Conservation (phyloP, 306 rosid species). For the Pterocarpus macrocarpus region DNA sequence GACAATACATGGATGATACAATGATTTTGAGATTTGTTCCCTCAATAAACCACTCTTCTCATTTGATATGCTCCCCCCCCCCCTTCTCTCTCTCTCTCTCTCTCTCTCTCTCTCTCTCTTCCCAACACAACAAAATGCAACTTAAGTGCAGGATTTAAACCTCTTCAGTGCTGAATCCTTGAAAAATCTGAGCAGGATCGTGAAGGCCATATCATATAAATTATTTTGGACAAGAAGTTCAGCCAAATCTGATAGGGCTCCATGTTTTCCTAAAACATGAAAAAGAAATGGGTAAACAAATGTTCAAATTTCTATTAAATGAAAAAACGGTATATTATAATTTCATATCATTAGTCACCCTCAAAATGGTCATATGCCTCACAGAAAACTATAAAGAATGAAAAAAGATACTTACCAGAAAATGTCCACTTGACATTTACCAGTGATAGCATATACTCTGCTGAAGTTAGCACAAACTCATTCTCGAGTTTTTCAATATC, state of each 20-base stretch:
- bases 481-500: constrained; percentile 82
- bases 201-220: constrained; percentile 80
- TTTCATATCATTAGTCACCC: constrained; percentile 18
- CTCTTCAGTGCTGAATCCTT: constrained; percentile 85
- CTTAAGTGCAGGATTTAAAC: constrained; percentile 48
- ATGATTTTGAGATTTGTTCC: background rate
- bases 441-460: constrained; percentile 81
- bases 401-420: constrained; percentile 63
- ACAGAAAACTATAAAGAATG: constrained; percentile 14
- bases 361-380: constrained; percentile 17
- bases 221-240: constrained; percentile 80
- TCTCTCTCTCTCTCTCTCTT: background rate
- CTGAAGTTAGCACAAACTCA: constrained; percentile 84
- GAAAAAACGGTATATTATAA: constrained; percentile 26
- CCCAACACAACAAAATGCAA: background rate
- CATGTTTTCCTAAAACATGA: constrained; percentile 61
- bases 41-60: background rate
- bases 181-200: constrained; percentile 80
- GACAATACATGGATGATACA: too few relatives aligned
- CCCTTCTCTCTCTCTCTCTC: background rate
- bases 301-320: constrained; percentile 26
- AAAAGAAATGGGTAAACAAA: background rate
- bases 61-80: background rate
- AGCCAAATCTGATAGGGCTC: constrained; percentile 73
- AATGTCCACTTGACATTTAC: constrained; percentile 75